Evolutionary conservation across 2,329 filamentous ascomycete species (phyloP), one percentile per base, ranked within the genome.

Genomic region (Coniella lustricola): DNA sequence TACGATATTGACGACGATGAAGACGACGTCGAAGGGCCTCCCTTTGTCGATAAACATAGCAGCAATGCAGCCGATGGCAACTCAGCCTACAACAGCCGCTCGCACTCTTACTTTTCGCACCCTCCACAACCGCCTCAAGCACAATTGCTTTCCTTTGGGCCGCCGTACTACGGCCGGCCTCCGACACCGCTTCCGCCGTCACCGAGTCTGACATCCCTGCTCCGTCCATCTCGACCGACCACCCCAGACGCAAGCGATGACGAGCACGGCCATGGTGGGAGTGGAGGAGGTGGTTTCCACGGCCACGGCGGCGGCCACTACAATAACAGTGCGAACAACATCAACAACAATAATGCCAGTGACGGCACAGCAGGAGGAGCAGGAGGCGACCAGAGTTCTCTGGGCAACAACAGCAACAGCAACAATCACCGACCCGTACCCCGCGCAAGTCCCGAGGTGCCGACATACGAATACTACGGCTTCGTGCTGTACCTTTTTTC

Each of bases 401-500:
- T n/a, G 42, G 50, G 50, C 29, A 42, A 46, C 50, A 52, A 52
- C 46, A 52, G 50, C 46, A 42, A 42, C 33, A 75, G 82, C 25
- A 29, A 5, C 25, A n/a, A 29, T 10, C 25, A 29, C 25, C 25
- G 25, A 58, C 84, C 78, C 2, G 81, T 95, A 16, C 88, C 90
- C 5, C 85, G 89, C 48, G 90, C 90, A 2, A 85, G 85, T 46
- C 93, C 93, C 2, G 90, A 93, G 63, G 90, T 98, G 2, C 93
- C 93, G n/a, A 98, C 93, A 0, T 97, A 98, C 71, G 93, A 98
- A 65, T 98, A 97, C 78, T 97, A 97, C 65, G 93, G 93, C 64
- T 98, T 98, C 69, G 91, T 95, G 46, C 79, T 98, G 43, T 97
- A 98, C 70, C 77, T 98, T 34, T 88, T 91, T 62, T 90, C 85